Evolutionary conservation across 495 filamentous ascomycete species (phyloP).

Genomic region (Viridothelium virens): DNA sequence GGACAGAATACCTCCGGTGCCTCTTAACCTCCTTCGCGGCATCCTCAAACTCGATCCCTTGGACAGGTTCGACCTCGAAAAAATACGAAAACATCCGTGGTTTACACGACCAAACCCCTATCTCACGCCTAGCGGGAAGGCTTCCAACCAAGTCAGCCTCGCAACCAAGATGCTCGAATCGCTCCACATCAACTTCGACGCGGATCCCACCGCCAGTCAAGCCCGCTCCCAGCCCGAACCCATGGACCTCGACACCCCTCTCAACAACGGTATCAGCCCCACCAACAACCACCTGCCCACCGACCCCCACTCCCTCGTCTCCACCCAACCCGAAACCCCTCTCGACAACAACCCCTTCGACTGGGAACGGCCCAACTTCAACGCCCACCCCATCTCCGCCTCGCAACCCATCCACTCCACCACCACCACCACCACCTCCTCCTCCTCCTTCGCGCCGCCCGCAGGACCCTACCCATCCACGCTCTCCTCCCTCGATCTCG

Average conservation of each 20-base stretch:
- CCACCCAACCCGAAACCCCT: conserved; percentile 75
- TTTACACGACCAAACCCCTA: conserved; percentile 77
- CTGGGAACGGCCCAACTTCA: conserved; percentile 44
- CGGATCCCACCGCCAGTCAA: conserved; percentile 52
- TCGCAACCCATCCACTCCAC: conserved; percentile 15
- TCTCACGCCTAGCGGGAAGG: conserved; percentile 61
- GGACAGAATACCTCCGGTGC: conserved; percentile 67
- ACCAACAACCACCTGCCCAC: conserved; percentile 56
- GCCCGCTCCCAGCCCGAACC: conserved; percentile 36
- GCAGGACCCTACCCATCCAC: conserved; percentile 28
- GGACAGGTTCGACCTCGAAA: conserved; percentile 75
- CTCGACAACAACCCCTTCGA: conserved; percentile 63
- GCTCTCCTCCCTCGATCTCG: conserved; percentile 35
- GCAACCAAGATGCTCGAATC: conserved; percentile 89
- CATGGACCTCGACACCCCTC: conserved; percentile 40
- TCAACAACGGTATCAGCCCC: conserved; percentile 27
- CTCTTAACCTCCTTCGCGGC: conserved; percentile 78
- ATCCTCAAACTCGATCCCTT: conserved; percentile 80
- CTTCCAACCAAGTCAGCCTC: conserved; percentile 71
- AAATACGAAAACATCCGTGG: conserved; percentile 91
- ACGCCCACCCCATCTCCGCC: neutral
- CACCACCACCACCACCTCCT: conserved; percentile 33
- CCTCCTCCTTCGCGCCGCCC: conserved; percentile 24
- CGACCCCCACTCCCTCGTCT: conserved; percentile 39
- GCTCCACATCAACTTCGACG: conserved; percentile 83